Evolutionary conservation across 2,329 filamentous ascomycete genomes (phyloP).

Genomic region (Grosmannia serpens): DNA sequence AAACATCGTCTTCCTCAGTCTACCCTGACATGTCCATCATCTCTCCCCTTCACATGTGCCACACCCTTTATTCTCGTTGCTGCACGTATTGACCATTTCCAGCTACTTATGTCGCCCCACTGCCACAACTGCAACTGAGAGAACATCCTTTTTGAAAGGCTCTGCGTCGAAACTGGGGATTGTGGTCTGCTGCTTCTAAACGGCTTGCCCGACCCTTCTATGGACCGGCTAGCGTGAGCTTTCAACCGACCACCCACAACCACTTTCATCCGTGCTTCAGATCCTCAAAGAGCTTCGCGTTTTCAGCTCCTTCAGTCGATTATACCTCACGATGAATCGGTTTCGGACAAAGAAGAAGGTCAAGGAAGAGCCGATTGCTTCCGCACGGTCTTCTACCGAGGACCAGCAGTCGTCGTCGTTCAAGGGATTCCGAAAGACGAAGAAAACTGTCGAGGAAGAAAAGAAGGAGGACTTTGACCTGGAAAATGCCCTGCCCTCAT

Average conservation of each 20-base stretch:
- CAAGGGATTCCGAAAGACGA: slow-evolving; percentile 36
- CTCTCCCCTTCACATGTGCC: not conserved
- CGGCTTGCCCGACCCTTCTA: not conserved
- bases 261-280: not conserved
- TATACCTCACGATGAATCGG: slow-evolving; percentile 52
- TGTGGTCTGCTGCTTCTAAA: not conserved
- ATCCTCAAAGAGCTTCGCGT: not conserved
- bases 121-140: not conserved
- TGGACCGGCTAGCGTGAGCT: not conserved
- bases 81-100: not conserved
- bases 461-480: slow-evolving; percentile 59
- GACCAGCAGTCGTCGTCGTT: slow-evolving; percentile 37
- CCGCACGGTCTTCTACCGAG: slow-evolving; percentile 35
- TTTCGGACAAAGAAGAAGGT: slow-evolving; percentile 64
- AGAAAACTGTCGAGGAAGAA: slow-evolving; percentile 44
- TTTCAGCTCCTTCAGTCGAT: not conserved
- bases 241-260: not conserved
- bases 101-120: not conserved
- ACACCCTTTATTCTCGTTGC: not conserved
- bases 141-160: not conserved
- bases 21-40: not conserved
- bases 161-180: not conserved
- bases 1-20: not conserved
- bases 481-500: slow-evolving; percentile 60
- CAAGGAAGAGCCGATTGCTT: slow-evolving; percentile 38